Percentiles rank a stretch among this genome's conserved stretches.
Conservation (phyloP, 805 yeast genomes). For the Monosporozyma aerobia region DNA sequence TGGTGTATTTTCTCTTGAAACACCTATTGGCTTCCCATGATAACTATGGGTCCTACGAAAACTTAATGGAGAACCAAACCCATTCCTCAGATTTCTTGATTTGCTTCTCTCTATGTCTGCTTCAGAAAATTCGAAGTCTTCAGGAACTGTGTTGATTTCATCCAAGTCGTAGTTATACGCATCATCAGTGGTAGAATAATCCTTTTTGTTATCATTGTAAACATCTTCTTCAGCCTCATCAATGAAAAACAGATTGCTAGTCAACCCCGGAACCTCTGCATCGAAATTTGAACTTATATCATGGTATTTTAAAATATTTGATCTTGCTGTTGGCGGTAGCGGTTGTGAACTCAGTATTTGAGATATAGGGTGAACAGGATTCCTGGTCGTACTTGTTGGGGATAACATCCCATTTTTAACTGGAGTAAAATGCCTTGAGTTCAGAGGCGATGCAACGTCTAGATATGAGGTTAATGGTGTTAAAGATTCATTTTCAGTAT, state of each 20-base stretch:
- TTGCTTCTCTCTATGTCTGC: conserved; percentile 8
- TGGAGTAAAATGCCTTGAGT: conserved; percentile 1
- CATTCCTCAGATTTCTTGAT: conserved; percentile 4
- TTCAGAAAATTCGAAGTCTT: conserved; percentile 32
- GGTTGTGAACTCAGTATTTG: not conserved
- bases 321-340: conserved; percentile 21
- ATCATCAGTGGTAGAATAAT: conserved; percentile 31
- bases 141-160: conserved; percentile 44
- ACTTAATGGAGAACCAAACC: conserved; percentile 10
- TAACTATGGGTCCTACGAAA: conserved; percentile 28
- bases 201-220: conserved; percentile 26
- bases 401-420: not conserved
- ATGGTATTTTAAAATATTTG: conserved; percentile 31
- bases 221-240: conserved; percentile 30
- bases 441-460: not conserved
- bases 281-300: conserved; percentile 32
- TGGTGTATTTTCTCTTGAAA: conserved; percentile 24
- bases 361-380: not conserved
- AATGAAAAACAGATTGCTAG: conserved; percentile 25
- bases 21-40: conserved; percentile 22
- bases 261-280: conserved; percentile 30
- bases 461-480: not conserved
- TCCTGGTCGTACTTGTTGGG: not conserved
- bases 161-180: conserved; percentile 39
- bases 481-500: not conserved